Percentiles rank a stretch among this genome's conserved stretches.
Conservation (phyloP, 805 yeast genomes). For the Brettanomyces custersianus region DNA sequence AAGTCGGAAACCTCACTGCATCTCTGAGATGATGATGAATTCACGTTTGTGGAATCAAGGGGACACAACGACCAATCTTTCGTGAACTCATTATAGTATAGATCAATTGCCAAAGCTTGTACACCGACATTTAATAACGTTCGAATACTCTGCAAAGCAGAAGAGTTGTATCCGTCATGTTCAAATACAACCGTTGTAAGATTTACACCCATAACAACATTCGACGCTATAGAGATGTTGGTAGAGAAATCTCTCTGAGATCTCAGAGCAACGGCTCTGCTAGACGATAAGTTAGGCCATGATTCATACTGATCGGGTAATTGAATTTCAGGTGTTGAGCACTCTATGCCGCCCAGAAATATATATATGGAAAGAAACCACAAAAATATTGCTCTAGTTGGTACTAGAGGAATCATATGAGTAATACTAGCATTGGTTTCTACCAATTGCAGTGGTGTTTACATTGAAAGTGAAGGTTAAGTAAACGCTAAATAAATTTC, state of each 20-base stretch:
- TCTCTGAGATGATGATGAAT: not conserved
- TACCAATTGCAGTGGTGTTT: no score
- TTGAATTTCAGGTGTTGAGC: no score
- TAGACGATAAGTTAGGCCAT: constrained; percentile 1
- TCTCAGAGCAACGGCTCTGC: constrained; percentile 27
- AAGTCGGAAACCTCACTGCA: constrained; percentile 12
- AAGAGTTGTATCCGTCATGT: constrained; percentile 22
- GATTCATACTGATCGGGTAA: not conserved
- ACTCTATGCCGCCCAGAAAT: no score
- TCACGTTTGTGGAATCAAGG: constrained; percentile 23
- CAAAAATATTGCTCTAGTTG: no score
- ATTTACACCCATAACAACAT: constrained; percentile 32
- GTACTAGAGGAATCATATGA: no score
- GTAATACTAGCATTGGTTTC: no score
- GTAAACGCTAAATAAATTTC: not conserved
- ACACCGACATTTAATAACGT: constrained; percentile 35
- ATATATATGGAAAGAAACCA: no score
- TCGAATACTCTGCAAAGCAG: constrained; percentile 21
- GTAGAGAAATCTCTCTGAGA: constrained; percentile 39
- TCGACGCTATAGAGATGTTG: constrained; percentile 31
- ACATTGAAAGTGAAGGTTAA: no score
- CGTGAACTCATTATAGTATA: constrained; percentile 44
- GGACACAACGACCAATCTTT: constrained; percentile 53
- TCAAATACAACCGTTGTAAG: constrained; percentile 26
- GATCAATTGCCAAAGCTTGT: constrained; percentile 39